phyloP scores from a whole-genome alignment of 345 rosid species.

The Hibiscus trionum region DNA sequence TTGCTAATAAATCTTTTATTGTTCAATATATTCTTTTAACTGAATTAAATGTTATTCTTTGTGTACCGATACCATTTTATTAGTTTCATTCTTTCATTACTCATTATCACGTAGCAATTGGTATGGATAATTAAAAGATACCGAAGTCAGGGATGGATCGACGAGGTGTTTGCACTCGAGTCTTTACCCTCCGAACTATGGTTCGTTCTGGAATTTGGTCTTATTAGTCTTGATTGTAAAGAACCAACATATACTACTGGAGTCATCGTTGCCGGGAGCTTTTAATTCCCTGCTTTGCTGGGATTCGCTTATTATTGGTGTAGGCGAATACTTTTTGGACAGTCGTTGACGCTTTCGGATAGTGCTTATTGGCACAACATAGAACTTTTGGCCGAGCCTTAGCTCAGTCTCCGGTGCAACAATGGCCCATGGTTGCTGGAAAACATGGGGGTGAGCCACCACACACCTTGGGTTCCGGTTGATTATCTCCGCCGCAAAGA shows the following conservation, averaged over 20 bases:
- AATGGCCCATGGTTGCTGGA: slow-evolving; percentile 44
- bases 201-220: background rate
- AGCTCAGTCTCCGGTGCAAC: slow-evolving; percentile 39
- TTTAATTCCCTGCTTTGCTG: background rate
- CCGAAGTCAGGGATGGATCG: no score
- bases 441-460: slow-evolving; percentile 25
- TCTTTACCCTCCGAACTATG: background rate
- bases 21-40: no score
- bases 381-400: slow-evolving; percentile 39
- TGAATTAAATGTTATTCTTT: no score
- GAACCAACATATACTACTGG: slow-evolving; percentile 7
- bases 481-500: slow-evolving; percentile 40
- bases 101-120: no score
- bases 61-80: no score
- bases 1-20: no score
- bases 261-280: background rate
- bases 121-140: no score
- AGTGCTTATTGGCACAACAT: slow-evolving; percentile 40
- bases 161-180: background rate
- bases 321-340: slow-evolving; percentile 15
- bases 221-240: background rate
- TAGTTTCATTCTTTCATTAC: no score
- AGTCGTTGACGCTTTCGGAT: slow-evolving; percentile 40
- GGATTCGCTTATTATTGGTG: background rate
- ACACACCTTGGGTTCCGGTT: slow-evolving; percentile 35